phyloP scores from a whole-genome alignment of 352 stramenopile species.

The Phytophthora colocasiae region DNA sequence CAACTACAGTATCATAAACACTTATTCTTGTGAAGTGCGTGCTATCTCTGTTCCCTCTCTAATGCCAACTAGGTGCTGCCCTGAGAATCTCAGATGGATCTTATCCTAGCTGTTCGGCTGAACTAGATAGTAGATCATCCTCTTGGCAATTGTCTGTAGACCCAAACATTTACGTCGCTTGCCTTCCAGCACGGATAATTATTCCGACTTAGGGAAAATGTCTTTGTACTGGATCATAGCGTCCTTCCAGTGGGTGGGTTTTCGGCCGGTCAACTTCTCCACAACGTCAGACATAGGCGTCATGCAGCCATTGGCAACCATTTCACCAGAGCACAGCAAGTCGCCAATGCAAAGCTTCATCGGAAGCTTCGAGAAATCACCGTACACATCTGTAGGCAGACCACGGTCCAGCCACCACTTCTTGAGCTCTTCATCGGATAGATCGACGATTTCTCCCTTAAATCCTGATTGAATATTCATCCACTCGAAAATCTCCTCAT shows the following conservation, averaged over 20 bases:
- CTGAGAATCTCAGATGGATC: no score
- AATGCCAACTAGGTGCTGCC: no score
- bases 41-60: no score
- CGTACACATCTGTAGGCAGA: constrained; percentile 26
- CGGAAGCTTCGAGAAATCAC: constrained; percentile 29
- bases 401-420: constrained; percentile 34
- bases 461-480: constrained; percentile 34
- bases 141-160: neutral
- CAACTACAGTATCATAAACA: no score
- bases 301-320: constrained; percentile 33
- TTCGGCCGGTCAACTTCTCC: constrained; percentile 34
- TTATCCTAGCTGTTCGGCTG: no score
- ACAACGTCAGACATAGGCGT: constrained; percentile 18
- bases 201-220: constrained; percentile 32
- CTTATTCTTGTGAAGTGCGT: no score
- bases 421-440: constrained; percentile 32
- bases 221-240: constrained; percentile 24
- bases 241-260: constrained; percentile 18
- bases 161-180: no score
- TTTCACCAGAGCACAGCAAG: constrained; percentile 33
- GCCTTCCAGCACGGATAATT: neutral
- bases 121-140: no score
- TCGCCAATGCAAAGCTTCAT: constrained; percentile 37
- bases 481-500: constrained; percentile 36
- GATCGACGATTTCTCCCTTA: constrained; percentile 33